Evolutionary conservation across 495 filamentous ascomycete species (phyloP), one percentile per base, ranked within the genome.

Genomic region (Aspergillus nidulans): DNA sequence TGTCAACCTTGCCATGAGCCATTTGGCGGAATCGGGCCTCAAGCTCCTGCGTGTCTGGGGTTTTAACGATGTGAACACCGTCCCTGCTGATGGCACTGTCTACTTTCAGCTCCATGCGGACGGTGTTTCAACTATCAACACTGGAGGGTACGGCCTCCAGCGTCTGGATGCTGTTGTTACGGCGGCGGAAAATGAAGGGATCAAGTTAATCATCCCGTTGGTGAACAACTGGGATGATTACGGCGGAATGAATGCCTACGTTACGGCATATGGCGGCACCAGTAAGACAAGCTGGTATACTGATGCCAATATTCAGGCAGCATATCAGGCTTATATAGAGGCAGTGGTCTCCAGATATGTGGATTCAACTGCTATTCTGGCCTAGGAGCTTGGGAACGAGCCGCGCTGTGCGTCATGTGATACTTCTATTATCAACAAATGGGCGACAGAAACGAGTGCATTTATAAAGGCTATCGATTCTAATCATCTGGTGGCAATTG

Each of bases 371-470:
- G 81, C 86, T 2, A 72, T 89, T 52, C 84, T 89, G 64, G 80
- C 84, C 0, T 90, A 86, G 86, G 85, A 89, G 61, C 70, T 89
- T 15, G 80, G 75, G n/a, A 91, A 90, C 64, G 87, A 89, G 70
- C 81, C 84, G 8, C 76, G 85, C 44, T 88, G 86, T 71, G 75
- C 77, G 20, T 82, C 77, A 10, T 89, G 85, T 60, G 67, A 64
- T 16, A 76, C 82, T 0, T 69, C 73, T 8, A 73, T 84, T 10
- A 74, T 89, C 52, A 81, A 74, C 36, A 68, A 82, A 15, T 91
- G 86, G 85, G 80, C 81, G 36, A 66, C 70, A 18, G 73, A 73
- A 13, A 84, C 77, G 12, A 81, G 76, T 55, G 66, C 74, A 4
- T 88, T 85, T 61, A 82, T 89, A 69, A 86, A 87, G 67, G 71